These are phyloP conservation scores for Lichina pygmaea DNA, from an alignment of 495 filamentous ascomycete genomes.

Conservation along the genomic window DNA sequence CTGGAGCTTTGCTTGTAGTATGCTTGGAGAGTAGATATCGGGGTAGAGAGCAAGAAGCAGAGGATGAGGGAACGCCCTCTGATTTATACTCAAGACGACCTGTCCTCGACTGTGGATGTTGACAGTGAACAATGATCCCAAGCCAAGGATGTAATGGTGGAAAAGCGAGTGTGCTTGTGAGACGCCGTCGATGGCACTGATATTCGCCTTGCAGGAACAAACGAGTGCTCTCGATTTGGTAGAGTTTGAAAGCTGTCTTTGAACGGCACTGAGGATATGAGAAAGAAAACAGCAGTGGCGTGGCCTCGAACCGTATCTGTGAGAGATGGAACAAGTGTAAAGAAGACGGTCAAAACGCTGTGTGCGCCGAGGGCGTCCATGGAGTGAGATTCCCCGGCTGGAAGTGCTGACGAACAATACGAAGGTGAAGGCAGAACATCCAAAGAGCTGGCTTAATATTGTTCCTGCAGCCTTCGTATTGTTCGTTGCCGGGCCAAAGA, in stretches of 20 bases:
- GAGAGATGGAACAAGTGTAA: too few species aligned
- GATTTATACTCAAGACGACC: too few species aligned
- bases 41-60: neutral
- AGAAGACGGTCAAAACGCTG: neutral
- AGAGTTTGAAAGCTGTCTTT: neutral
- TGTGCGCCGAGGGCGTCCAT: neutral
- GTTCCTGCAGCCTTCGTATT: neutral
- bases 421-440: neutral
- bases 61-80: neutral
- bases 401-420: neutral
- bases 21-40: neutral
- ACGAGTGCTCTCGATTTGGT: too few species aligned
- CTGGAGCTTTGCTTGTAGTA: neutral
- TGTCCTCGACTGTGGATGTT: too few species aligned
- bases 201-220: too few species aligned
- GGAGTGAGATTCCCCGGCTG: neutral
- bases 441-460: neutral
- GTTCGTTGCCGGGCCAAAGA: neutral
- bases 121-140: too few species aligned
- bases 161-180: too few species aligned
- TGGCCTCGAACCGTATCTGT: neutral
- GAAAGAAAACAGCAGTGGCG: neutral
- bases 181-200: too few species aligned
- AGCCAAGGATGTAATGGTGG: too few species aligned
- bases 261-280: neutral